Evolutionary conservation across 163 green algal species (phyloP), one percentile per base, ranked within the genome.

Genomic region (Chlorella variabilis): DNA sequence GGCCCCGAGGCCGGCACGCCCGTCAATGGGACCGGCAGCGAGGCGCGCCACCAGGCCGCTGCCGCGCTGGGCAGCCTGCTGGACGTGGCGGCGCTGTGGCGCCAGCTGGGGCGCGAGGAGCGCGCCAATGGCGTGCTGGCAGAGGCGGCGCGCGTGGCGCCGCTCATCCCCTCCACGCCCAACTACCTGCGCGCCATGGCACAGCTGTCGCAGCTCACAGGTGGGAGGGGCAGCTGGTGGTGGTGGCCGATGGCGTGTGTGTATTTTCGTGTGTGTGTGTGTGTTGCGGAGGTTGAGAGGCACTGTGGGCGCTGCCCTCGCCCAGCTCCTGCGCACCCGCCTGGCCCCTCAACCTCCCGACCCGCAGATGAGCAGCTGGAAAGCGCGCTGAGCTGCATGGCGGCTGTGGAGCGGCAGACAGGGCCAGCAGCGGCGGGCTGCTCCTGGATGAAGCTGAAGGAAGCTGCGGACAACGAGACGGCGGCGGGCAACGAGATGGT

Each of bases 351-450:
- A 9, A n/a, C 25, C 9, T 15, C 54, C 54, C 29, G 6, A 23
- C 33, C 21, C 25, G 70, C 70, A 77, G 70, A 77, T 2, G 48
- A 77, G 31, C 70, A 77, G 70, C 70, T 77, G 33, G 70, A 31
- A 17, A 48, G 20, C 31, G 70, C 56, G 48, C 31, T 66, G 20
- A 34, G 6, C 48, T 77, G 70, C 33, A 45, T 36, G 13, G 33
- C 34, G 33, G 3, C 13, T n/a, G 7, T 48, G 5, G 63, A 71
- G 33, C 63, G 6, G 63, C 3, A 48, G 34, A 9, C 34, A 6
- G 17, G 34, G 15, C 29, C 48, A 3, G 70, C 48, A 13, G 70
- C 33, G 21, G 70, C 36, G 48, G 48, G 11, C 31, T 77, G 70
- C 23, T 29, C 70, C 70, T 77, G 70, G 70, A 31, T 77, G 48